A percentile compares a stretch with the other conserved stretches of the same genome.
Evolutionary conservation across 768 basidiomycete species (phyloP).

Genomic region (Rubroboletus pulcherrimus): DNA sequence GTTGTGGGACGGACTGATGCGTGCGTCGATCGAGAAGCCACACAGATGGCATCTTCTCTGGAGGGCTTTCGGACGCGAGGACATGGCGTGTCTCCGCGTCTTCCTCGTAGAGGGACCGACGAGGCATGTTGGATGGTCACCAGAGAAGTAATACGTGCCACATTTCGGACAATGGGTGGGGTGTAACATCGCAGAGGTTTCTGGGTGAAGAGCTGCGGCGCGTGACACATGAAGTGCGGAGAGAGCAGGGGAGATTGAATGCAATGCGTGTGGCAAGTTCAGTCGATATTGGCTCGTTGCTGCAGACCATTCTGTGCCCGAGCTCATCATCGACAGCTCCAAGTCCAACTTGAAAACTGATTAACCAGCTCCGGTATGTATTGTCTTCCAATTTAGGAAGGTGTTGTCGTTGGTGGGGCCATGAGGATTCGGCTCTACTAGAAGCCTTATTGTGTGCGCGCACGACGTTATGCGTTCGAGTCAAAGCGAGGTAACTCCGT

Average conservation of each 20-base stretch:
- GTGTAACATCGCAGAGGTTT: conserved; percentile 18
- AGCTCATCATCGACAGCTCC: neutral
- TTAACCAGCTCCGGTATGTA: neutral
- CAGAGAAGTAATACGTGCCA: conserved; percentile 45
- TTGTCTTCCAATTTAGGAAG: conserved; percentile 24
- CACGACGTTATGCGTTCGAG: conserved; percentile 4
- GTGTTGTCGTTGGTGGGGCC: conserved; percentile 20
- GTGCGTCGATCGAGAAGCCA: conserved; percentile 11
- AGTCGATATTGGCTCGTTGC: conserved; percentile 43
- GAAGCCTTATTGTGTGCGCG: conserved; percentile 16
- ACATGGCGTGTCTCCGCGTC: conserved; percentile 8
- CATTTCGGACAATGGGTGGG: conserved; percentile 48
- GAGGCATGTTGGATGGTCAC: conserved; percentile 36
- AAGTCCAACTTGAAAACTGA: too few relatives aligned
- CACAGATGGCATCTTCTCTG: conserved; percentile 22
- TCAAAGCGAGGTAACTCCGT: neutral
- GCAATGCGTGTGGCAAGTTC: conserved; percentile 46
- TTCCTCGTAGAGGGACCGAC: conserved; percentile 23
- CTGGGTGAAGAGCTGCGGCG: conserved; percentile 30
- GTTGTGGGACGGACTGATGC: neutral
- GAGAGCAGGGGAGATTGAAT: conserved; percentile 50
- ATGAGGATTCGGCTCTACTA: neutral
- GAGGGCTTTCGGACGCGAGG: neutral
- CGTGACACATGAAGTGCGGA: conserved; percentile 59
- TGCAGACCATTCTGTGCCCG: neutral